Evolutionary conservation across 75 land plant genomes (phyloP).

Genomic region (Cunninghamia lanceolata): DNA sequence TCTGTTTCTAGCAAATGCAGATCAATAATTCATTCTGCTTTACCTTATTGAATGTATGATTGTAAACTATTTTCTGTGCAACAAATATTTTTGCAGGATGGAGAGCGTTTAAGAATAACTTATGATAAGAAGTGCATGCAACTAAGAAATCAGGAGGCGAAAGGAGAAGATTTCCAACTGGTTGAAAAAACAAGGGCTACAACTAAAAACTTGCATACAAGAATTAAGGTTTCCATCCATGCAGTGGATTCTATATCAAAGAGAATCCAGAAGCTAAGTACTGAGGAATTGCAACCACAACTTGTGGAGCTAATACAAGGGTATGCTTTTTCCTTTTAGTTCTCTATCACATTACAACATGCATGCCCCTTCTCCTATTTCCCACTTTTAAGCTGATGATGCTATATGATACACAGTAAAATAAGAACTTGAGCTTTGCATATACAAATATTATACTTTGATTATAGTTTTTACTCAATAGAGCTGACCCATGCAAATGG

Average conservation of each 20-base stretch:
- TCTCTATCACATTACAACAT: neutral
- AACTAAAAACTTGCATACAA: conserved; percentile 63
- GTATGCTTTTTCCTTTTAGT: conserved; percentile 35
- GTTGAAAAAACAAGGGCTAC: conserved; percentile 76
- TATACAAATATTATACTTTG: neutral
- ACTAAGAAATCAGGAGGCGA: conserved; percentile 68
- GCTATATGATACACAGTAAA: neutral
- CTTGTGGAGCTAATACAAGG: conserved; percentile 80
- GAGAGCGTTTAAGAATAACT: conserved; percentile 57
- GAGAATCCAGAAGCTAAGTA: conserved; percentile 64
- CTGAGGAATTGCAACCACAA: conserved; percentile 86
- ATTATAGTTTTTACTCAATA: neutral
- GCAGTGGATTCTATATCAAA: conserved; percentile 63
- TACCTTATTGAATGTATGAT: neutral
- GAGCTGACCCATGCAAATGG: neutral
- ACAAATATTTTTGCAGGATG: conserved; percentile 36
- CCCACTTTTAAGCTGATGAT: neutral
- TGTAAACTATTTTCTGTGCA: neutral
- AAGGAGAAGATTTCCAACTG: conserved; percentile 58
- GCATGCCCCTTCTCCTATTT: neutral
- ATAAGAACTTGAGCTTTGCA: neutral
- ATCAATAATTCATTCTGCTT: neutral
- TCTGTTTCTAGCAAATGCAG: neutral
- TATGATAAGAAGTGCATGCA: conserved; percentile 77
- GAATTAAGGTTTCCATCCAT: conserved; percentile 78